Evolutionary conservation across 495 filamentous ascomycete genomes (phyloP), one percentile per base, ranked within the genome.

Genomic region (Penicillium taxi): DNA sequence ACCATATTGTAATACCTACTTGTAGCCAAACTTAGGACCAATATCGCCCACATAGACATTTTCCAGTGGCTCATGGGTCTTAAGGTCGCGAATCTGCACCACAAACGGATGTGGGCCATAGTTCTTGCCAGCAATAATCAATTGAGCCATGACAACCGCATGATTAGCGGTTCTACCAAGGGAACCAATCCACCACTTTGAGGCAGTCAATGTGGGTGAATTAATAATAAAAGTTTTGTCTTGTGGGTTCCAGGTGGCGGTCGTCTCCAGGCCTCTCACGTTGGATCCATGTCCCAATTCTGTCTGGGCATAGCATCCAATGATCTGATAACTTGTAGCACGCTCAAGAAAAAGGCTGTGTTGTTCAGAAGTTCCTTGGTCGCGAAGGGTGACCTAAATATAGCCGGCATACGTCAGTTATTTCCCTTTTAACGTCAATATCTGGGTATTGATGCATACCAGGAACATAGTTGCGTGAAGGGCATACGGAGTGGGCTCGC

Each of bases 121-220:
- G 24, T 63, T 62, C 55, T 80, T 82, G 28, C 75, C 77, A 24
- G 53, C 61, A 35, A 84, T 75, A 24, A 72, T 68, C 26, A 83
- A 58, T 50, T 84, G 78, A 9, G 82, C 82, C 76, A 85, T 80
- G 1, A 87, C 82, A 17, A 81, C 73, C 0, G 82, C 81, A 58
- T 84, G 73, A 44, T 83, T 86, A 13, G 82, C 81, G 7, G 77
- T 75, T n/a, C 75, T 58, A 30, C 82, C 82, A 5, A 85, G 64
- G 16, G 77, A 79, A 0, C 82, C 82, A 48, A 84, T 82, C 82
- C 82, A 86, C 81, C 81, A 87, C 52, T 87, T 87, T 24, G 75
- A 75, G 11, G 79, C 69, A 7, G 80, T 84, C 36, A 83, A 61
- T 35, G 69, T 60, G 0, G 82, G 82, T 0, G 78, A 80, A 47